Percentiles rank a stretch among this genome's conserved stretches.
Conservation (phyloP, 345 rosid species). For the Lagerstroemia speciosa region DNA sequence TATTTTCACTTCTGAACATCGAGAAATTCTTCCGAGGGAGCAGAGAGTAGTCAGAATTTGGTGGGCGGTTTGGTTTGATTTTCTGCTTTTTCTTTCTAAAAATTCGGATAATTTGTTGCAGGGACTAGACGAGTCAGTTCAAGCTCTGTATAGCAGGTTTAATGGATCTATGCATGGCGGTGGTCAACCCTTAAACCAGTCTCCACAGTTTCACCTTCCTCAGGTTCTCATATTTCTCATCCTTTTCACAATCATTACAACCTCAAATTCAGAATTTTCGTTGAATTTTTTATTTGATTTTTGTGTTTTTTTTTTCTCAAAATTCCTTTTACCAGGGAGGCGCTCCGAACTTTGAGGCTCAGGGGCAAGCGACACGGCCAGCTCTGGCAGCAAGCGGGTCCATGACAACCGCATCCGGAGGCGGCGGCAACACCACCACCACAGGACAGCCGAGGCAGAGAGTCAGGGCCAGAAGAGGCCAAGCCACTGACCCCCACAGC, state of each 20-base stretch:
- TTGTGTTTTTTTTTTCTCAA: too few relatives aligned
- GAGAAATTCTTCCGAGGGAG: too few relatives aligned
- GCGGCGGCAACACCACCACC: slow-evolving; percentile 20
- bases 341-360: slow-evolving; percentile 31
- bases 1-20: slow-evolving; percentile 36
- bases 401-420: background rate
- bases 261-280: too few relatives aligned
- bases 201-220: slow-evolving; percentile 37
- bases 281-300: too few relatives aligned
- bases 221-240: background rate
- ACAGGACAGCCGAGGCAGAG: slow-evolving; percentile 62
- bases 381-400: slow-evolving; percentile 45
- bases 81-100: too few relatives aligned
- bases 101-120: background rate
- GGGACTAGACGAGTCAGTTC: slow-evolving; percentile 39
- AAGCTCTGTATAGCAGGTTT: slow-evolving; percentile 50
- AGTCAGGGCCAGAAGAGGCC: slow-evolving; percentile 94
- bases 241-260: too few relatives aligned
- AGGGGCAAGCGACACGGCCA: slow-evolving; percentile 28
- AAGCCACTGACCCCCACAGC: slow-evolving; percentile 98
- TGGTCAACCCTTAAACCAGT: slow-evolving; percentile 19
- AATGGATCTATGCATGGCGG: slow-evolving; percentile 50
- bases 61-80: background rate
- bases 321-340: slow-evolving; percentile 4
- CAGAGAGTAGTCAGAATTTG: background rate